Percentiles rank a stretch among this genome's conserved stretches.
These are phyloP conservation scores for Russula brevipes DNA, from an alignment of 768 basidiomycete genomes.

Conservation along the genomic window DNA sequence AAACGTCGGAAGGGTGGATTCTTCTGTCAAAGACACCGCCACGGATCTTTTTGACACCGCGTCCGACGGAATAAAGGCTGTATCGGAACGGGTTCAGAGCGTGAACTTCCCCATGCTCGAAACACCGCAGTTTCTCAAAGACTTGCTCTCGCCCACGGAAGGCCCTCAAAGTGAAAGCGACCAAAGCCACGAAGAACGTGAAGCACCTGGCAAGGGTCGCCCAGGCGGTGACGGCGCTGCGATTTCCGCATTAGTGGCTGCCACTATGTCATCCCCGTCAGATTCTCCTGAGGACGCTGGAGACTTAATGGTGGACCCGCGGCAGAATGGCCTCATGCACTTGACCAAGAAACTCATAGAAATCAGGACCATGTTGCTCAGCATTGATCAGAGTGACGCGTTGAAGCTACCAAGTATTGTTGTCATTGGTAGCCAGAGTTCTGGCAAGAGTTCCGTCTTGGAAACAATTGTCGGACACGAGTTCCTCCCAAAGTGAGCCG, in stretches of 20 bases:
- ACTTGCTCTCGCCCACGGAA: slow-evolving; percentile 41
- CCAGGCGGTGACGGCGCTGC: slow-evolving; percentile 53
- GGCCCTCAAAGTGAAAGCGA: slow-evolving; percentile 28
- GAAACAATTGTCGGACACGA: slow-evolving; percentile 98
- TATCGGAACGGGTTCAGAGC: slow-evolving; percentile 53
- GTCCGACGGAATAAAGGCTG: slow-evolving; percentile 58
- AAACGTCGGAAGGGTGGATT: slow-evolving; percentile 64
- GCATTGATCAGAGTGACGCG: slow-evolving; percentile 92
- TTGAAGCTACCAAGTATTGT: slow-evolving; percentile 96
- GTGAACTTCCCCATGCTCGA: slow-evolving; percentile 55
- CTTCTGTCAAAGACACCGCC: slow-evolving; percentile 60
- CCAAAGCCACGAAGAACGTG: slow-evolving; percentile 34
- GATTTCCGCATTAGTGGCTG: slow-evolving; percentile 70
- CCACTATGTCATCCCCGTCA: slow-evolving; percentile 71
- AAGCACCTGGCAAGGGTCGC: slow-evolving; percentile 38
- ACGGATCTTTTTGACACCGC: slow-evolving; percentile 69
- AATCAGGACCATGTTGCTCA: slow-evolving; percentile 89
- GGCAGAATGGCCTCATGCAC: slow-evolving; percentile 85
- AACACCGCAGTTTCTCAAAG: slow-evolving; percentile 63
- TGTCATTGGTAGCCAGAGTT: slow-evolving; percentile 97
- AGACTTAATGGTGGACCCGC: slow-evolving; percentile 38
- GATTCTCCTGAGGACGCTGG: slow-evolving; percentile 43
- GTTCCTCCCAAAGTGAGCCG: slow-evolving; percentile 93
- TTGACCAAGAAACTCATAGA: slow-evolving; percentile 94
- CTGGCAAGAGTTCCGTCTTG: slow-evolving; percentile 95